Conservation (phyloP, 2,329 filamentous ascomycete species). For the Septoria petroselini region DNA sequence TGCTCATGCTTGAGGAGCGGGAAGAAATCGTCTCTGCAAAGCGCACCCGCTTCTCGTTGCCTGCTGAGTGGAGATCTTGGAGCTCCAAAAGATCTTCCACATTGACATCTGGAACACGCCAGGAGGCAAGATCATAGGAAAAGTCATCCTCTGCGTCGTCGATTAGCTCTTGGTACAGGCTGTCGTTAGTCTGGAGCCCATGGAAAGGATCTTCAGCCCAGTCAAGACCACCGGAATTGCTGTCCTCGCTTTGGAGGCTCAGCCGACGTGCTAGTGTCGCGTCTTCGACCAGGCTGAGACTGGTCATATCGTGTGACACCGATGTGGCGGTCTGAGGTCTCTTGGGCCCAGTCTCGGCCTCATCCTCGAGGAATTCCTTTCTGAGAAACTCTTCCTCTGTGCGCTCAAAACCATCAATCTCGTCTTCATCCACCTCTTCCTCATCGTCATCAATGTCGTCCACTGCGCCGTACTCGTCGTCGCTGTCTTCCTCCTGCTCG, state of each 20-base stretch:
- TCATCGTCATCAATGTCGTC: constrained; percentile 35
- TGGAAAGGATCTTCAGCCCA: constrained; percentile 35
- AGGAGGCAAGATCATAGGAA: constrained; percentile 26
- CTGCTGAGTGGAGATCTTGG: constrained; percentile 26
- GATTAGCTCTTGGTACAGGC: constrained; percentile 29
- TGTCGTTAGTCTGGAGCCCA: constrained; percentile 28
- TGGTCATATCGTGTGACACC: constrained; percentile 29
- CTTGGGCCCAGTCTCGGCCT: constrained; percentile 1
- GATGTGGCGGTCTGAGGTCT: constrained; percentile 23
- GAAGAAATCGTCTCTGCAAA: constrained; percentile 36
- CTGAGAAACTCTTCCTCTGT: constrained; percentile 32
- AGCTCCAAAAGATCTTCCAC: constrained; percentile 16
- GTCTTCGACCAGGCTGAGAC: constrained; percentile 19
- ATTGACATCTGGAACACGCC: constrained; percentile 26
- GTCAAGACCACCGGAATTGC: constrained; percentile 24
- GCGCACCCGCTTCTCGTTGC: constrained; percentile 37
- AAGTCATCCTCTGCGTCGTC: constrained; percentile 31
- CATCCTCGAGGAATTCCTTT: constrained; percentile 30
- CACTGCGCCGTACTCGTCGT: constrained; percentile 34
- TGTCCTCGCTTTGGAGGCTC: constrained; percentile 28
- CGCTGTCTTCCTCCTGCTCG: constrained; percentile 20
- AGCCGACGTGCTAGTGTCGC: constrained; percentile 26
- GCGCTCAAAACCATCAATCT: constrained; percentile 27
- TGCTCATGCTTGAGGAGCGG: constrained; percentile 35
- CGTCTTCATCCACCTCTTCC: constrained; percentile 27